Percentiles rank a stretch among this genome's conserved stretches.
Conservation (phyloP, 306 rosid genomes). For the Trifolium subterraneum region DNA sequence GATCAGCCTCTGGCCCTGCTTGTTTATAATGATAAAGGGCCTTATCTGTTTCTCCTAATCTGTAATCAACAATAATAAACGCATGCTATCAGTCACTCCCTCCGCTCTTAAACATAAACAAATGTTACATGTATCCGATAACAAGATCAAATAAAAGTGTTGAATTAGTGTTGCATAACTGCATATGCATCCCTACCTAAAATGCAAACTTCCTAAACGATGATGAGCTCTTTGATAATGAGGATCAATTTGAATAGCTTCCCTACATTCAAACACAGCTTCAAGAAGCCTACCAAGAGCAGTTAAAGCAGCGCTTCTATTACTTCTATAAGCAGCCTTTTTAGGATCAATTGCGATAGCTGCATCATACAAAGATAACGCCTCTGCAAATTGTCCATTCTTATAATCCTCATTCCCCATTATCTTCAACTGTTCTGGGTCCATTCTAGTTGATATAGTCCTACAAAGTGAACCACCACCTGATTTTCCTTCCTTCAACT, state of each 20-base stretch:
- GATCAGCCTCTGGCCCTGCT: constrained; percentile 86
- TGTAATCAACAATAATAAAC: constrained; percentile 18
- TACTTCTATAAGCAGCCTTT: constrained; percentile 88
- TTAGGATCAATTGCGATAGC: constrained; percentile 80
- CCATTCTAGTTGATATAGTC: constrained; percentile 85
- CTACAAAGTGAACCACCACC: constrained; percentile 58
- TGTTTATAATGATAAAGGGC: constrained; percentile 78
- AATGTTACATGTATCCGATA: neutral
- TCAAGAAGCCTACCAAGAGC: constrained; percentile 85
- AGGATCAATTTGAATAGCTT: constrained; percentile 85
- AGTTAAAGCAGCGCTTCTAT: constrained; percentile 82
- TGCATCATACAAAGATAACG: constrained; percentile 84
- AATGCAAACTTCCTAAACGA: constrained; percentile 77
- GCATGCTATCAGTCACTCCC: neutral
- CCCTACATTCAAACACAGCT: constrained; percentile 89
- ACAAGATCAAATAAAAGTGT: neutral
- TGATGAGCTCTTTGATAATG: constrained; percentile 88
- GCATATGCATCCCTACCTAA: constrained; percentile 53
- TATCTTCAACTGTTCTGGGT: constrained; percentile 81
- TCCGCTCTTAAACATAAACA: neutral
- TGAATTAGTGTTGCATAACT: neutral
- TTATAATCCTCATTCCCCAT: constrained; percentile 96
- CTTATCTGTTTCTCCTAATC: constrained; percentile 84
- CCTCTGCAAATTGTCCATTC: constrained; percentile 83
- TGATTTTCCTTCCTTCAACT: neutral